phyloP scores from a whole-genome alignment of 1,284 basidiomycete species.

The Spongiforma sp. region DNA sequence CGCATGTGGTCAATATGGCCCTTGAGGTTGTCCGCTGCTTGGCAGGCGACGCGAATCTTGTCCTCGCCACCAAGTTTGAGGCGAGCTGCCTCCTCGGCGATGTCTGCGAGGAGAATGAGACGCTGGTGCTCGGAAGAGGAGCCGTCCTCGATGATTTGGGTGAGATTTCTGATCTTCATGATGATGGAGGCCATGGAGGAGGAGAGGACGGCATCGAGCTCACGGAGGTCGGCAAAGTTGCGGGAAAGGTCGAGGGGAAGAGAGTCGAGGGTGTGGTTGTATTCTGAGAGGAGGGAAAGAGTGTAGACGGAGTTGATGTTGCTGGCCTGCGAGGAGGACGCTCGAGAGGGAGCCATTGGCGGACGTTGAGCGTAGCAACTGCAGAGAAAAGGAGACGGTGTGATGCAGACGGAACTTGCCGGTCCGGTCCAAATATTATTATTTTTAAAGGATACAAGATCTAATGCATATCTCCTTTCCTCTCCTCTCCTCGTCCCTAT shows the following conservation, averaged over 20 bases:
- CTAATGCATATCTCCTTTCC: not conserved
- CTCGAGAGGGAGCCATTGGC: slow-evolving; percentile 34
- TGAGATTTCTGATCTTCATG: slow-evolving; percentile 76
- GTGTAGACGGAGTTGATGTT: slow-evolving; percentile 57
- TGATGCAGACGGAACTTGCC: slow-evolving; percentile 31
- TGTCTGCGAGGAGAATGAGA: slow-evolving; percentile 88
- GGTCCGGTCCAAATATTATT: slow-evolving; percentile 25
- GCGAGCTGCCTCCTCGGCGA: slow-evolving; percentile 90
- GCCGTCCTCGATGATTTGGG: slow-evolving; percentile 77
- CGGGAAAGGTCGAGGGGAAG: slow-evolving; percentile 95
- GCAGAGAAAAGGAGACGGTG: not conserved
- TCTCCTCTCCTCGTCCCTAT: slow-evolving; percentile 17
- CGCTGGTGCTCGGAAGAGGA: slow-evolving; percentile 76
- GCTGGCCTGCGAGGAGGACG: slow-evolving; percentile 36
- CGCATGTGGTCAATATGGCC: slow-evolving; percentile 74
- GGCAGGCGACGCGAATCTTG: slow-evolving; percentile 97
- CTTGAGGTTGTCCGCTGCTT: slow-evolving; percentile 90
- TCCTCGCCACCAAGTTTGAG: slow-evolving; percentile 98
- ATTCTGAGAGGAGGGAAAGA: slow-evolving; percentile 75
- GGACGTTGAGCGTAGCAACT: not conserved
- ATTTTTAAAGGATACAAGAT: not conserved
- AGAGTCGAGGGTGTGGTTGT: slow-evolving; percentile 92
- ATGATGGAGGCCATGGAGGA: slow-evolving; percentile 84
- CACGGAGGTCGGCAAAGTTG: slow-evolving; percentile 93
- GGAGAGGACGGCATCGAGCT: slow-evolving; percentile 97